These are phyloP conservation scores for Fusarium gaditjirri DNA, from an alignment of 2,329 filamentous ascomycete species.

Conservation along the genomic window DNA sequence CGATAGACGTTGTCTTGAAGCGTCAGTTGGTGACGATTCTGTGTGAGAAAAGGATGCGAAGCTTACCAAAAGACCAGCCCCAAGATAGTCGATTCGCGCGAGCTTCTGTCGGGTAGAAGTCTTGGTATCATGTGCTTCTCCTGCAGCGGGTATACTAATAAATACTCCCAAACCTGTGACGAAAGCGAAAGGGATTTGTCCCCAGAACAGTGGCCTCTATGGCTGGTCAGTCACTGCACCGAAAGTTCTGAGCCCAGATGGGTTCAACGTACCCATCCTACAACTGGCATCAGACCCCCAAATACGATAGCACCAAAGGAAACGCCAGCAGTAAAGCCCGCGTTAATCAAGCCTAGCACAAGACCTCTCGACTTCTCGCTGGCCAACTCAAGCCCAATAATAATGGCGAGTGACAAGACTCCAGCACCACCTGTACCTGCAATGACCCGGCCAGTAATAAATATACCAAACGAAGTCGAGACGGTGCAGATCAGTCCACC, in stretches of 20 bases:
- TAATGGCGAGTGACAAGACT: constrained; percentile 77
- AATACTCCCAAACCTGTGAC: constrained; percentile 71
- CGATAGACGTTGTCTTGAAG: constrained; percentile 68
- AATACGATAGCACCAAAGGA: constrained; percentile 77
- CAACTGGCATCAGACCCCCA: constrained; percentile 68
- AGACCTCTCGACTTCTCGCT: constrained; percentile 74
- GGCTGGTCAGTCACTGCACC: constrained; percentile 5
- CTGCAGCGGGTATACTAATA: constrained; percentile 67
- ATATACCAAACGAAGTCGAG: constrained; percentile 67
- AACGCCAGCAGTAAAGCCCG: constrained; percentile 76
- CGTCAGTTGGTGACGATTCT: constrained; percentile 3
- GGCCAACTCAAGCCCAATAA: constrained; percentile 80
- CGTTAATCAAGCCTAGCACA: constrained; percentile 79
- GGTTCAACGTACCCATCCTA: constrained; percentile 74
- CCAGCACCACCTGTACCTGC: constrained; percentile 77
- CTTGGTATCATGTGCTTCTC: constrained; percentile 18
- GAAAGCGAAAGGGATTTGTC: constrained; percentile 74
- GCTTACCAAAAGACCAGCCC: constrained; percentile 72
- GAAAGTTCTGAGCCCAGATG: background rate
- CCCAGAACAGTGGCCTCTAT: constrained; percentile 77
- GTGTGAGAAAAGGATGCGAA: too few species aligned
- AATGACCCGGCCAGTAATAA: constrained; percentile 75
- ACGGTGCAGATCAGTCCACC: constrained; percentile 74
- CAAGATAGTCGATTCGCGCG: constrained; percentile 77
- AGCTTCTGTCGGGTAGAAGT: constrained; percentile 63